Evolutionary conservation across 2,329 filamentous ascomycete genomes (phyloP), one percentile per base, ranked within the genome.

Genomic region (Aspergillus candidus): DNA sequence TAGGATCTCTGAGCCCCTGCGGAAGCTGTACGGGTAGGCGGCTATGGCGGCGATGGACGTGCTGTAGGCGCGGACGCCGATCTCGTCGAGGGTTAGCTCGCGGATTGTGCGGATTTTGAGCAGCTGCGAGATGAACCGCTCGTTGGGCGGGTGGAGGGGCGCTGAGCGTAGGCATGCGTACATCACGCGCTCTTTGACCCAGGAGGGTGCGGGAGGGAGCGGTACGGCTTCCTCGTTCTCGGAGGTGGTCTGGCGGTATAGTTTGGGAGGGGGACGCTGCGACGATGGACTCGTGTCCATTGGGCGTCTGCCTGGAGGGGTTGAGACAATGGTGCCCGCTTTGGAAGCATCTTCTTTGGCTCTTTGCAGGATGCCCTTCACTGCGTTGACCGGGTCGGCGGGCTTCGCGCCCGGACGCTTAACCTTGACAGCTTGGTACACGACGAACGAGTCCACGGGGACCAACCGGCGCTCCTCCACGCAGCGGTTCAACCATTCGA

Each of bases 101-200:
- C 91, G 79, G 2, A 83, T 76, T 2, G 78, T 79, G 36, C 84
- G 80, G 52, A 97, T 88, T 47, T 84, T 83, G 54, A 82, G 78
- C 4, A 98, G 74, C 48, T 86, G 75, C 1, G 77, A 68, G 34
- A 96, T 79, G 61, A 98, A 97, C 0, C 65, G 65, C 34, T 80
- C 73, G 54, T 97, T 97, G 0, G 86, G 85, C 0, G 82, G 74
- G 43, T 83, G 70, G 0, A 79, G 67, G 0, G 82, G 84, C 0
- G 89, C 88, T 1, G 81, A 78, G 17, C 91, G 81, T 61, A 94
- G 80, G 57, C 93, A 97, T 4, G 90, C 83, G 64, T 93, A 95
- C 5, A 73, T 72, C 10, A 80, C 71, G 22, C 77, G 74, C 43
- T 85, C 65, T 34, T 74, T 69, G 11, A 83, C 78, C 80, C 80